Evolutionary conservation across 495 filamentous ascomycete species (phyloP).

Genomic region (Talaromyces proteolyticus): DNA sequence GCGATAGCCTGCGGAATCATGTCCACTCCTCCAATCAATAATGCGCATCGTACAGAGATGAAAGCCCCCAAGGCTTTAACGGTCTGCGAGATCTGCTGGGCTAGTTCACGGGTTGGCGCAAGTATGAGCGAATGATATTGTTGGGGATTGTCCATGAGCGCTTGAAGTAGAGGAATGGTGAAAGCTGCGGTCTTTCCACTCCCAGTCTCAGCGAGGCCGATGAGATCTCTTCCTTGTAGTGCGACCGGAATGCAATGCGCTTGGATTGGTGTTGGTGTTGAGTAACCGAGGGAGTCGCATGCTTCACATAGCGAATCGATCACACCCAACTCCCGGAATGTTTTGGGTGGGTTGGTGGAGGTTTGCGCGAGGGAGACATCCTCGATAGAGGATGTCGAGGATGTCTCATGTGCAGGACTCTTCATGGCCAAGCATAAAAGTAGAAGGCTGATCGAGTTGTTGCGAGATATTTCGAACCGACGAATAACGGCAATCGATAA

Average conservation of each 20-base stretch:
- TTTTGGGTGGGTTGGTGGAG: no score
- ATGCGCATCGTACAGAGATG: conserved; percentile 73
- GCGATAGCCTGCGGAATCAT: conserved; percentile 88
- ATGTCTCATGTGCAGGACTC: no score
- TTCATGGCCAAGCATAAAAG: no score
- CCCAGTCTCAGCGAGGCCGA: conserved; percentile 91
- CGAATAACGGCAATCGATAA: no score
- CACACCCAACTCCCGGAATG: conserved; percentile 83
- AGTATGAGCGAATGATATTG: conserved; percentile 74
- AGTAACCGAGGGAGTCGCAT: conserved; percentile 74
- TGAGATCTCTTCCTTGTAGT: conserved; percentile 74
- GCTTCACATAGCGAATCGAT: conserved; percentile 85
- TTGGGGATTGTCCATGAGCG: conserved; percentile 75
- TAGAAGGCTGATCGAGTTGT: no score
- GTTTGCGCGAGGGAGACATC: no score
- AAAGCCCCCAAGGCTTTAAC: conserved; percentile 79
- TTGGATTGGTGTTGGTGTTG: conserved; percentile 76
- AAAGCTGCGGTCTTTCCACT: conserved; percentile 93
- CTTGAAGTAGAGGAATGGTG: conserved; percentile 80
- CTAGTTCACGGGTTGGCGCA: conserved; percentile 87
- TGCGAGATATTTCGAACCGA: no score
- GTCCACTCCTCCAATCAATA: conserved; percentile 89
- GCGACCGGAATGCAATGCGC: conserved; percentile 74
- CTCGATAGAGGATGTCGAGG: no score
- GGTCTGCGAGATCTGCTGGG: conserved; percentile 77